Percentiles rank a stretch among this genome's conserved stretches.
These are phyloP conservation scores for Xylaria castorea DNA, from an alignment of 495 filamentous ascomycete species.

Conservation along the genomic window DNA sequence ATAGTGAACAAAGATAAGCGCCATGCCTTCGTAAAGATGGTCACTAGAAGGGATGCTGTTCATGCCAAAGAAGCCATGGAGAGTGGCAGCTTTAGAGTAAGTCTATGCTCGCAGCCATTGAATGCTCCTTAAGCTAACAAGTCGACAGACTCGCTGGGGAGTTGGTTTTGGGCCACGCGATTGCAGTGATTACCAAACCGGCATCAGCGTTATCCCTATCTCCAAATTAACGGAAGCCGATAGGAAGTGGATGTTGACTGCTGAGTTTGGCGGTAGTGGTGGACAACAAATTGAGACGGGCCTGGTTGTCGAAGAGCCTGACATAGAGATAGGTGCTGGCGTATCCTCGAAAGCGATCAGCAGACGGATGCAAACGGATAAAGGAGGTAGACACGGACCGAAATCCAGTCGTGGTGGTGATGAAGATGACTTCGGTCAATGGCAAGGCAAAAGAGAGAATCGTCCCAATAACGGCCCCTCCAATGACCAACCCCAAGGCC, in stretches of 20 bases:
- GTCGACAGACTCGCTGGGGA: constrained; percentile 84
- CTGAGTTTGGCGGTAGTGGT: constrained; percentile 91
- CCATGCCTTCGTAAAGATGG: constrained; percentile 99
- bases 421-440: constrained; percentile 52
- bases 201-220: constrained; percentile 92
- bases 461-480: constrained; percentile 48
- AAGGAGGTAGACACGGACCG: constrained; percentile 74
- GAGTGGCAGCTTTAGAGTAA: constrained; percentile 79
- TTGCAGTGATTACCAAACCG: constrained; percentile 93
- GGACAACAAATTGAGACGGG: constrained; percentile 80
- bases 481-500: constrained; percentile 49
- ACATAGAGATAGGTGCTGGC: constrained; percentile 97
- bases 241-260: constrained; percentile 95
- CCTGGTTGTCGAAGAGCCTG: constrained; percentile 93
- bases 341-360: constrained; percentile 96
- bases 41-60: constrained; percentile 83
- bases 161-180: constrained; percentile 97
- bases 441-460: constrained; percentile 54
- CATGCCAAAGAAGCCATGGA: constrained; percentile 91
- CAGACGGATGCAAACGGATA: constrained; percentile 79
- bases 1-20: constrained; percentile 98
- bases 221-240: constrained; percentile 92
- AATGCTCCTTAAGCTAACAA: background rate
- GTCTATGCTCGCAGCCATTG: constrained; percentile 33
- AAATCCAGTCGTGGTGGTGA: constrained; percentile 68